These are phyloP conservation scores for Boletellus sp. DNA, from an alignment of 768 basidiomycete species.

Conservation along the genomic window DNA sequence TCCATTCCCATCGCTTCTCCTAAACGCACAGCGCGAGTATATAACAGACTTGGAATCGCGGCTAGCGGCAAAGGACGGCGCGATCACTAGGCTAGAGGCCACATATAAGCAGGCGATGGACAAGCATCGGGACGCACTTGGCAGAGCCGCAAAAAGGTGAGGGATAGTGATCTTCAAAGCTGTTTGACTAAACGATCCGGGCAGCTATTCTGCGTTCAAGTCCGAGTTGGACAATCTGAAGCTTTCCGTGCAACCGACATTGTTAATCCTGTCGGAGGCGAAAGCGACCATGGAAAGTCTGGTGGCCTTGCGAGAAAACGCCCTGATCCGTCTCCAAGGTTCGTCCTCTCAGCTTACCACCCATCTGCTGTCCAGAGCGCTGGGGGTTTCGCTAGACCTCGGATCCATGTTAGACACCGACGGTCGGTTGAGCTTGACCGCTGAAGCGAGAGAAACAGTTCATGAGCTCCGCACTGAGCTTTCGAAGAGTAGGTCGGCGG, in stretches of 20 bases:
- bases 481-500: conserved; percentile 27
- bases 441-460: conserved; percentile 27
- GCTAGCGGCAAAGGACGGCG: conserved; percentile 16
- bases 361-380: neutral
- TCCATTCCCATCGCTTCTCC: neutral
- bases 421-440: conserved; percentile 23
- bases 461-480: conserved; percentile 36
- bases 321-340: conserved; percentile 27
- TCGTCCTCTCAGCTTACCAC: neutral
- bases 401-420: conserved; percentile 27
- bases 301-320: conserved; percentile 18
- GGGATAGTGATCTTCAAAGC: neutral
- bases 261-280: conserved; percentile 21
- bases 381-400: conserved; percentile 18
- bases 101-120: conserved; percentile 11
- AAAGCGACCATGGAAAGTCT: conserved; percentile 26
- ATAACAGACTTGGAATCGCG: conserved; percentile 18
- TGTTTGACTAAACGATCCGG: neutral
- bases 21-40: conserved; percentile 14
- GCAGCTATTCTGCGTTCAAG: conserved; percentile 31
- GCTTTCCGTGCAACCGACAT: conserved; percentile 20
- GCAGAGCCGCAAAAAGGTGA: conserved; percentile 20
- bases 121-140: conserved; percentile 18
- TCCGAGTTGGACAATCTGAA: conserved; percentile 29
- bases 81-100: conserved; percentile 10